Evolutionary conservation across 345 rosid genomes (phyloP), one percentile per base, ranked within the genome.

Genomic region (Sonneratia caseolaris): DNA sequence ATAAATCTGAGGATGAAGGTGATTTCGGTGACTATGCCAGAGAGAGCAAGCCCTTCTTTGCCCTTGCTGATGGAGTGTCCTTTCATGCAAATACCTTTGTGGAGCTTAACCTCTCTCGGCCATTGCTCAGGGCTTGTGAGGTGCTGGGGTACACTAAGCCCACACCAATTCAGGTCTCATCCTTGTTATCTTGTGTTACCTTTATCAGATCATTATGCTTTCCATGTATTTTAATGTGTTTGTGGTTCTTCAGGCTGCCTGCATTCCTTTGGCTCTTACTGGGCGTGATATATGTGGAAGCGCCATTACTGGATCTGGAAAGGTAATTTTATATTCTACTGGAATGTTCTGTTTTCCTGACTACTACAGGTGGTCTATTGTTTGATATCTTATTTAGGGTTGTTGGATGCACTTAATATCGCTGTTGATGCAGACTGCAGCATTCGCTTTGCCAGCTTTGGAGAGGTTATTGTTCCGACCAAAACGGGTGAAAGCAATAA

Each of bases 201-300:
- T 57, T 57, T 5, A 5, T n/a, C 12, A 6, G 32, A n/a, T 57
- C 27, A 10, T 13, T 11, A 62, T 10, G 66, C 19, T 62, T 62
- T 27, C 27, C 18, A 27, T 45, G 43, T 56, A 7, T 9, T 64
- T 12, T 18, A 1, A 35, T 7, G 56, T 69, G 10, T 27, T 38
- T 10, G 35, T 42, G 68, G 12, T 35, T 36, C 55, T 73, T 73
- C 78, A 95, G 99, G 95, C 99, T 37, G 99, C 97, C 0, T 92
- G 97, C 80, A 82, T 95, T 76, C 99, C 97, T 57, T 72, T 89
- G 70, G 97, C 97, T 4, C 81, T 95, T 77, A 78, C 85, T 1
- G 99, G 99, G 45, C 97, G 99, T 24, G 97, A 95, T 82, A 93
- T 95, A 69, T 95, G 97, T 75, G 99, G 96, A 16, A 95, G 97